phyloP scores from a whole-genome alignment of 768 basidiomycete species.

The Brasilioporus rufonigricans region DNA sequence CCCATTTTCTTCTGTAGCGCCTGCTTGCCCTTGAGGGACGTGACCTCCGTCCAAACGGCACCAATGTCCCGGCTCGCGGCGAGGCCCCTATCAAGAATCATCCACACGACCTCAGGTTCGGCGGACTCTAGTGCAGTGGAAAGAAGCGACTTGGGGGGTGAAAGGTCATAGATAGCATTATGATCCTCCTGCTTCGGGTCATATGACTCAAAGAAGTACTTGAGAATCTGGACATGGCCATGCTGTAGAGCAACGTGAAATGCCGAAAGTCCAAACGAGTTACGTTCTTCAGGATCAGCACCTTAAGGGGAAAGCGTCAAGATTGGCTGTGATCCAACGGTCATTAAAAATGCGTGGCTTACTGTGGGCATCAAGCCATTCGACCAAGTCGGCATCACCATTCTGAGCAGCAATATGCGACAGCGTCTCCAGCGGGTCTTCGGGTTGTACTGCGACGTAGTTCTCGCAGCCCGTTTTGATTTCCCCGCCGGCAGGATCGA shows the following conservation, averaged over 20 bases:
- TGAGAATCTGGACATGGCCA: constrained; percentile 51
- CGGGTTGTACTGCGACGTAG: constrained; percentile 43
- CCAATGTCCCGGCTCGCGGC: constrained; percentile 47
- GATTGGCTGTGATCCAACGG: constrained; percentile 19
- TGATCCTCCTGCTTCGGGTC: constrained; percentile 54
- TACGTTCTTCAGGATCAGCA: constrained; percentile 70
- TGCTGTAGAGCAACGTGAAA: constrained; percentile 62
- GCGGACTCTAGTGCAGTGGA: constrained; percentile 56
- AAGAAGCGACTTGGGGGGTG: constrained; percentile 44
- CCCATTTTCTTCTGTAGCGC: constrained; percentile 22
- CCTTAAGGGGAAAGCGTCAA: constrained; percentile 40
- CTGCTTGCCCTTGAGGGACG: constrained; percentile 34
- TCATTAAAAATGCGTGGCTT: constrained; percentile 30
- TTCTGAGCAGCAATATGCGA: constrained; percentile 61
- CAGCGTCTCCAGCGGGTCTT: constrained; percentile 65
- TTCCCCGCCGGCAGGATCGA: constrained; percentile 74
- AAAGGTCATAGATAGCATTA: constrained; percentile 44
- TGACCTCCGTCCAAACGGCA: constrained; percentile 49
- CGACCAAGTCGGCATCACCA: constrained; percentile 55
- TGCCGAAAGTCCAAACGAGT: constrained; percentile 55
- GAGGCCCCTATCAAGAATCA: constrained; percentile 59
- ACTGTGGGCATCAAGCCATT: constrained; percentile 77
- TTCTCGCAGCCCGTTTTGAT: constrained; percentile 53
- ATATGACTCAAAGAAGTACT: constrained; percentile 61
- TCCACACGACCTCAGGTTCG: constrained; percentile 63